Evolutionary conservation across 805 yeast genomes (phyloP).

Genomic region (Monosporozyma yasuniensis): DNA sequence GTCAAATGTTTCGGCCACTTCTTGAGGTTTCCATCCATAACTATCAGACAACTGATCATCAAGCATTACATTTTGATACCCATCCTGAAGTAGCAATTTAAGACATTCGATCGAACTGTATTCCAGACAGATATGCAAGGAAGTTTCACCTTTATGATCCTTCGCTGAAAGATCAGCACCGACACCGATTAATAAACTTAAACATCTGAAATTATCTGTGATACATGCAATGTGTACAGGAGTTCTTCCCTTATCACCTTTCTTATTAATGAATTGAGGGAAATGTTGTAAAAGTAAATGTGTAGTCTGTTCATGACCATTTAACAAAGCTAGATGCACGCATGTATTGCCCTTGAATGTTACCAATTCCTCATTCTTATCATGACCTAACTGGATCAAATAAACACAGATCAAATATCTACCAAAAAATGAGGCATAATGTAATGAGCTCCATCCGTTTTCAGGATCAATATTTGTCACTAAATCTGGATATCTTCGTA

Average conservation of each 20-base stretch:
- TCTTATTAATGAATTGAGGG: slow-evolving; percentile 43
- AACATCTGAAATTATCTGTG: slow-evolving; percentile 52
- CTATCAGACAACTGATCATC: slow-evolving; percentile 38
- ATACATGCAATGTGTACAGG: slow-evolving; percentile 64
- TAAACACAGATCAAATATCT: slow-evolving; percentile 57
- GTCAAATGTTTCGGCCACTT: slow-evolving; percentile 47
- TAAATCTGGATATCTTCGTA: slow-evolving; percentile 61
- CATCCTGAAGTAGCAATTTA: slow-evolving; percentile 38
- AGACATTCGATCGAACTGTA: slow-evolving; percentile 54
- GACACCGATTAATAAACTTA: slow-evolving; percentile 54
- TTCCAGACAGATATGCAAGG: slow-evolving; percentile 75
- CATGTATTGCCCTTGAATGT: slow-evolving; percentile 55
- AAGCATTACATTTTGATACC: slow-evolving; percentile 19
- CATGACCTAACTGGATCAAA: slow-evolving; percentile 50
- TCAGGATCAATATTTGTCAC: slow-evolving; percentile 57
- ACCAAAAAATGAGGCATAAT: slow-evolving; percentile 71
- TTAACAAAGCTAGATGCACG: slow-evolving; percentile 57
- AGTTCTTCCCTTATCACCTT: slow-evolving; percentile 42
- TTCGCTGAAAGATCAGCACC: slow-evolving; percentile 70
- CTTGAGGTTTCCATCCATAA: slow-evolving; percentile 59
- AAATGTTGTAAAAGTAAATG: slow-evolving; percentile 63
- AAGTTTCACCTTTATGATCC: slow-evolving; percentile 71
- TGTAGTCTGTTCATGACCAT: slow-evolving; percentile 64
- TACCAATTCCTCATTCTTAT: slow-evolving; percentile 38
- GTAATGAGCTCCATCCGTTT: slow-evolving; percentile 78